phyloP scores from a whole-genome alignment of 352 stramenopile species.

The Globisporangium barbulae region DNA sequence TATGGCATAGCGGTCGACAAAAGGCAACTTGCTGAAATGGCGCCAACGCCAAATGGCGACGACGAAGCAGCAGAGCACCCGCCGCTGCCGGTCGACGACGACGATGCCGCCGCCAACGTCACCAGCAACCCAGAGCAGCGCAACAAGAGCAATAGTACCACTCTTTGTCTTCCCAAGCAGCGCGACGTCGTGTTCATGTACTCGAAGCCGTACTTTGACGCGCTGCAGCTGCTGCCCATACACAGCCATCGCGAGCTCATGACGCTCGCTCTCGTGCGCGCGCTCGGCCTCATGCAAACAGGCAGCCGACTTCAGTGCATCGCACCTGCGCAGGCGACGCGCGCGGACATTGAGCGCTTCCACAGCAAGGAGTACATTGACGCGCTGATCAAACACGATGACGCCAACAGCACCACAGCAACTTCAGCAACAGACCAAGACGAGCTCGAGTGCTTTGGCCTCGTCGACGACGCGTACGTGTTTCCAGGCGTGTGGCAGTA shows the following conservation, averaged over 20 bases:
- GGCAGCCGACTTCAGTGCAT: conserved; percentile 26
- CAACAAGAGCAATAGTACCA: background rate
- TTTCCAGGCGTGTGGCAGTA: conserved; percentile 59
- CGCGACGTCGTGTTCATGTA: conserved; percentile 12
- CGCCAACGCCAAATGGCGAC: background rate
- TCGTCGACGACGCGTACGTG: conserved; percentile 67
- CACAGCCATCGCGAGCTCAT: conserved; percentile 38
- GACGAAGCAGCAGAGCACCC: background rate
- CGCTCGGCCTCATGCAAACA: conserved; percentile 19
- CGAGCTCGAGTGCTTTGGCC: conserved; percentile 29
- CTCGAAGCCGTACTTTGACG: conserved; percentile 24
- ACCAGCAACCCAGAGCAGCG: background rate
- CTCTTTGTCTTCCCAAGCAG: background rate
- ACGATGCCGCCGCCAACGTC: background rate
- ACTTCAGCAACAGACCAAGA: conserved; percentile 1
- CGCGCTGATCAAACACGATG: conserved; percentile 13
- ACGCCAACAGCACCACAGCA: background rate
- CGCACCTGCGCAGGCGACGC: conserved; percentile 28
- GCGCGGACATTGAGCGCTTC: conserved; percentile 29
- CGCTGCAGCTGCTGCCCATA: conserved; percentile 31
- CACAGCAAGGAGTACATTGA: conserved; percentile 41
- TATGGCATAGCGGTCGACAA: background rate
- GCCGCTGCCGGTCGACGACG: background rate
- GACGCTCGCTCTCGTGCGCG: conserved; percentile 37
- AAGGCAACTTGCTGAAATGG: background rate